Conservation (phyloP, 2,329 filamentous ascomycete species). For the Penicillium concentricum region DNA sequence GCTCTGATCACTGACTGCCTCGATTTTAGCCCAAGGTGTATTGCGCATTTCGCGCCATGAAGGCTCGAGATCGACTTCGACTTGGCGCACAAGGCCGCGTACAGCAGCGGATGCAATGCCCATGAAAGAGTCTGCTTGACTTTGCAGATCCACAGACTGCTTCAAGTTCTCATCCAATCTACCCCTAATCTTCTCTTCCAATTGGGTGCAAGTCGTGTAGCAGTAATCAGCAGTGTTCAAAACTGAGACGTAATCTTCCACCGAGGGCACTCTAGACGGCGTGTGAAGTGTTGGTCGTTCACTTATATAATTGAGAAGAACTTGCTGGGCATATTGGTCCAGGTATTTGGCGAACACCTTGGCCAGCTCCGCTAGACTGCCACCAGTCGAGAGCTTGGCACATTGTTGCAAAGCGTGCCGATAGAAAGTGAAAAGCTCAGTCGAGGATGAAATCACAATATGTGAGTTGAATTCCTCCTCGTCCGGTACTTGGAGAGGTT, state of each 20-base stretch:
- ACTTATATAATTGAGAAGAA: constrained; percentile 71
- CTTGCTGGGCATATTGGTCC: constrained; percentile 92
- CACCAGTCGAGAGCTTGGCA: constrained; percentile 91
- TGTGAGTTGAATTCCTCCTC: constrained; percentile 94
- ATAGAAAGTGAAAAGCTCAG: constrained; percentile 97
- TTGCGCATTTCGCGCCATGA: constrained; percentile 98
- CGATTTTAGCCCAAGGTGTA: constrained; percentile 90
- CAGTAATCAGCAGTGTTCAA: constrained; percentile 98
- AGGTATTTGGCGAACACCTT: constrained; percentile 87
- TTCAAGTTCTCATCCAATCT: constrained; percentile 79
- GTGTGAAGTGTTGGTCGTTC: constrained; percentile 57
- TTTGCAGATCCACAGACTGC: constrained; percentile 79
- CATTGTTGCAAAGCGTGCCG: constrained; percentile 90
- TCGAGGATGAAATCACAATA: constrained; percentile 87
- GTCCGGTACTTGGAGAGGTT: constrained; percentile 75
- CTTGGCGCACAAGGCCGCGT: constrained; percentile 75
- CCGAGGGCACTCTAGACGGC: constrained; percentile 49
- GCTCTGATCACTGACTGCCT: constrained; percentile 89
- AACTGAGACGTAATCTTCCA: constrained; percentile 80
- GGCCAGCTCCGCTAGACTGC: constrained; percentile 78
- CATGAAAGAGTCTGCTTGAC: constrained; percentile 91
- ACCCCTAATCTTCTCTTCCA: constrained; percentile 92
- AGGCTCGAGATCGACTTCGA: constrained; percentile 78
- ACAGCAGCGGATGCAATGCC: constrained; percentile 89
- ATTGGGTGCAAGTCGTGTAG: constrained; percentile 85